phyloP scores from a whole-genome alignment of 2,329 filamentous ascomycete species.

The Calonectria crousiana region DNA sequence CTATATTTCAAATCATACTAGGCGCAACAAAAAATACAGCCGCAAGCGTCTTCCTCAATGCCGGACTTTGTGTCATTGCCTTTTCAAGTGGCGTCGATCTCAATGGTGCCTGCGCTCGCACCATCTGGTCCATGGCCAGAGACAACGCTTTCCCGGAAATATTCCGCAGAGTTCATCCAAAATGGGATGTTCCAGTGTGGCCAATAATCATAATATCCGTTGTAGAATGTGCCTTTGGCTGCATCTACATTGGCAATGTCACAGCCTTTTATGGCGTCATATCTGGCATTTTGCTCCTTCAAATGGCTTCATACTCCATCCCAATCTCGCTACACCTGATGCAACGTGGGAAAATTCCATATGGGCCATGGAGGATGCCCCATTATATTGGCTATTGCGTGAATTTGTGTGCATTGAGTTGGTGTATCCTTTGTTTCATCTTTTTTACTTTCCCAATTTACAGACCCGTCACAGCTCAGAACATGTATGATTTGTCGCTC shows the following conservation, averaged over 20 bases:
- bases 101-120: conserved; percentile 18
- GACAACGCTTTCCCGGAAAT: conserved; percentile 5
- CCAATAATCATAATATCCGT: neutral
- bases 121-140: conserved; percentile 19
- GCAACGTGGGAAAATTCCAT: neutral
- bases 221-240: neutral
- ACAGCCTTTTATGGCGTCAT: conserved; percentile 18
- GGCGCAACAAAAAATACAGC: neutral
- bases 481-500: neutral
- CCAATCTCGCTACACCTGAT: conserved; percentile 14
- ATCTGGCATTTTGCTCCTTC: conserved; percentile 6
- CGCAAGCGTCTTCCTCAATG: neutral
- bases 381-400: neutral
- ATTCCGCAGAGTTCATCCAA: conserved; percentile 9
- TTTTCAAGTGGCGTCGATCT: conserved; percentile 9
- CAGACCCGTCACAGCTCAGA: neutral
- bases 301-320: conserved; percentile 15
- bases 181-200: conserved; percentile 16
- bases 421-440: neutral
- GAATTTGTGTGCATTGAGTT: neutral
- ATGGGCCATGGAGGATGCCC: conserved; percentile 17
- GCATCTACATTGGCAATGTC: conserved; percentile 17
- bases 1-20: conserved; percentile 15
- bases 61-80: neutral
- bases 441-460: neutral